phyloP scores from a whole-genome alignment of 2,329 filamentous ascomycete species.

The Verticillium tricorpus region DNA sequence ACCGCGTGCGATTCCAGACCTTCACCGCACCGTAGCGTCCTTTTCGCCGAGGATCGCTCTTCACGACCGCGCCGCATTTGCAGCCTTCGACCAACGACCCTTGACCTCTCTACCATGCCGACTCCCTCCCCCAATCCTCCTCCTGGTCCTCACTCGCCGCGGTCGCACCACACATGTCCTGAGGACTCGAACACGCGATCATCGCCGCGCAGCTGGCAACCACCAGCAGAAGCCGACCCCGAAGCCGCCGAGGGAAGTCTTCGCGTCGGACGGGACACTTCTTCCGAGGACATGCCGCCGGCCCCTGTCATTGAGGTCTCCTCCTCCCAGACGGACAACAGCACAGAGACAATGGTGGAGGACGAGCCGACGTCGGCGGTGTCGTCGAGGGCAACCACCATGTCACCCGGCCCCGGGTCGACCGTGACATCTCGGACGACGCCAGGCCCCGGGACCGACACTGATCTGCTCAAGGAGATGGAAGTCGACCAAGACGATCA shows the following conservation, averaged over 20 bases:
- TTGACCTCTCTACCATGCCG: constrained; percentile 30
- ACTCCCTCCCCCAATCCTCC: constrained; percentile 40
- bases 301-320: constrained; percentile 14
- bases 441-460: constrained; percentile 24
- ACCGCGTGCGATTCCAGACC: neutral
- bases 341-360: constrained; percentile 14
- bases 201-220: neutral
- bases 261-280: neutral
- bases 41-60: neutral
- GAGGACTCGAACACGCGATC: constrained; percentile 27
- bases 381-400: constrained; percentile 34
- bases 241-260: neutral
- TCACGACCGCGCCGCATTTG: neutral
- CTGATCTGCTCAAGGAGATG: constrained; percentile 31
- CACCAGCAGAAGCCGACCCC: neutral
- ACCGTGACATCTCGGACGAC: constrained; percentile 26
- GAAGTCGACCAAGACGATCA: constrained; percentile 30
- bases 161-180: constrained; percentile 36
- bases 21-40: neutral
- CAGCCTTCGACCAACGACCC: neutral
- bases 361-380: constrained; percentile 14
- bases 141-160: constrained; percentile 30
- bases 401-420: constrained; percentile 37
- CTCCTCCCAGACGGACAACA: constrained; percentile 9
- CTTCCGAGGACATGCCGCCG: constrained; percentile 18